Conservation (phyloP, 1,139 yeast species). For the Protomyces pachydermus region DNA sequence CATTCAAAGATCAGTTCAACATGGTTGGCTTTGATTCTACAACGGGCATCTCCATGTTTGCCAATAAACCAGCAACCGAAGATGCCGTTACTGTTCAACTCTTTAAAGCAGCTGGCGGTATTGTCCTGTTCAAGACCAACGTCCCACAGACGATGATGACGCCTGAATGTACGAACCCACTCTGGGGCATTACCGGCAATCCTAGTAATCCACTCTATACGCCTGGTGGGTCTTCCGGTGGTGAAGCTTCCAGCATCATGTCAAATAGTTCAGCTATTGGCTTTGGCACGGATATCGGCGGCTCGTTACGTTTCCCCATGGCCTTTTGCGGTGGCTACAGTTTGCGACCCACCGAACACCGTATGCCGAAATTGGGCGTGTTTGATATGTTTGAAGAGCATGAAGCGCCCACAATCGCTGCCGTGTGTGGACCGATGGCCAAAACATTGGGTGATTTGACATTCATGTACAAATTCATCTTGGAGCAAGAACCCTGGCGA, state of each 20-base stretch:
- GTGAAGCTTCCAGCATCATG: conserved; percentile 51
- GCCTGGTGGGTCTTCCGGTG: conserved; percentile 56
- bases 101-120: conserved; percentile 54
- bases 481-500: conserved; percentile 53
- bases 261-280: conserved; percentile 48
- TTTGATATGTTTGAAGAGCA: conserved; percentile 28
- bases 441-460: conserved; percentile 59
- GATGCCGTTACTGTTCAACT: conserved; percentile 42
- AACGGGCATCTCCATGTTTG: conserved; percentile 48
- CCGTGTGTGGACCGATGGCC: conserved; percentile 57
- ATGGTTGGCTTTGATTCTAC: conserved; percentile 49
- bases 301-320: conserved; percentile 52
- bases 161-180: conserved; percentile 34
- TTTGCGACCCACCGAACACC: conserved; percentile 41
- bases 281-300: conserved; percentile 56
- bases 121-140: conserved; percentile 54
- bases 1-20: conserved; percentile 52
- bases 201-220: conserved; percentile 45
- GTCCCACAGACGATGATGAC: conserved; percentile 54
- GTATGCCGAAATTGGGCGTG: conserved; percentile 42
- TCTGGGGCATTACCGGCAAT: conserved; percentile 46
- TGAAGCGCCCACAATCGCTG: conserved; percentile 45
- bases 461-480: conserved; percentile 53
- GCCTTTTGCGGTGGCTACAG: conserved; percentile 44
- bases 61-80: conserved; percentile 39